These are phyloP conservation scores for Carex littledalei DNA, from an alignment of 176 grass and related monocot genomes.

Conservation along the genomic window DNA sequence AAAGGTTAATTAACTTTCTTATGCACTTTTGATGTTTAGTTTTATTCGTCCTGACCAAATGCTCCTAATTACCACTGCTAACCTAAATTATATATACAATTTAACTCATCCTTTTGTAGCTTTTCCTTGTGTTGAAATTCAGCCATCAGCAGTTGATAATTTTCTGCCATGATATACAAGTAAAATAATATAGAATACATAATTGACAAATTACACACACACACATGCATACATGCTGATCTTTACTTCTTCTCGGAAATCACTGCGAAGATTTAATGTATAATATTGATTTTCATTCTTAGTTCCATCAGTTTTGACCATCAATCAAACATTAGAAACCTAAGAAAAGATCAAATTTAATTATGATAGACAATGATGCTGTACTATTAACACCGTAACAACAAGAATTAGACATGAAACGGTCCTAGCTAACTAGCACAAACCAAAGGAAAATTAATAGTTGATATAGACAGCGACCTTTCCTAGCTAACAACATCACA, in stretches of 20 bases:
- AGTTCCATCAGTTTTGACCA: background rate
- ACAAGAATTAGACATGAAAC: background rate
- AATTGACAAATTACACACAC: background rate
- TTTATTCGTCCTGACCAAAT: background rate
- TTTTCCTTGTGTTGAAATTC: background rate
- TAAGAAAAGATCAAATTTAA: constrained; percentile 5
- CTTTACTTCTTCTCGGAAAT: background rate
- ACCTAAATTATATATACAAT: background rate
- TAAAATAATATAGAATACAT: background rate
- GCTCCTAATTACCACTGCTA: background rate
- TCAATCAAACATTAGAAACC: background rate
- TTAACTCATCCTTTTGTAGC: constrained; percentile 2
- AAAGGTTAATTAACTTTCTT: constrained; percentile 23
- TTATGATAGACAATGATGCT: background rate
- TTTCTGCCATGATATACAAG: background rate
- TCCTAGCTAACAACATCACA: background rate
- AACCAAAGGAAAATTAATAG: background rate
- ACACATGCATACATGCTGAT: background rate
- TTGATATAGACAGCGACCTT: constrained; percentile 5
- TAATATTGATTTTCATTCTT: too few species aligned
- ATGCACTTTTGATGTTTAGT: constrained; percentile 6
- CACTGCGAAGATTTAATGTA: background rate
- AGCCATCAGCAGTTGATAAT: too few species aligned
- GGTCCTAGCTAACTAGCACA: background rate
- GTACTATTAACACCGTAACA: background rate